phyloP scores from a whole-genome alignment of 495 filamentous ascomycete genomes.

The Penicillium egyptiacum region DNA sequence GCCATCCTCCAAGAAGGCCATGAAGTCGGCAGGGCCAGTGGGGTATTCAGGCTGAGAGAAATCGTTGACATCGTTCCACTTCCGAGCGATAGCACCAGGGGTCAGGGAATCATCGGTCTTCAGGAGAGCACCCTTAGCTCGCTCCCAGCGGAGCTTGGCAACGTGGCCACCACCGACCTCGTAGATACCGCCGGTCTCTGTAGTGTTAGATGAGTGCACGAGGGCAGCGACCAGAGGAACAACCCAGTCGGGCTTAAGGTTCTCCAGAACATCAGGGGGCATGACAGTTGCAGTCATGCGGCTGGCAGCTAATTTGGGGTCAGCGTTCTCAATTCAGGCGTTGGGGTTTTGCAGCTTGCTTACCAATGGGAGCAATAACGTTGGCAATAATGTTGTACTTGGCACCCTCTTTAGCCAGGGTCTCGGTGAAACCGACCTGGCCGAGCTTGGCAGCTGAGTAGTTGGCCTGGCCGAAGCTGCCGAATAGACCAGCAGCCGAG shows the following conservation, averaged over 20 bases:
- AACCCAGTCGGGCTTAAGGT: constrained; percentile 92
- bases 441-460: constrained; percentile 97
- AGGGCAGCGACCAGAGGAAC: constrained; percentile 90
- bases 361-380: constrained; percentile 88
- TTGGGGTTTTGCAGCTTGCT: constrained; percentile 13
- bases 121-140: constrained; percentile 83
- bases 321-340: neutral
- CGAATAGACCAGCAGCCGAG: constrained; percentile 93
- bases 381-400: constrained; percentile 99
- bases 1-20: constrained; percentile 82
- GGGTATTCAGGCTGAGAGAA: constrained; percentile 86
- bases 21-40: constrained; percentile 83
- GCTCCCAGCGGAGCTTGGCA: constrained; percentile 94
- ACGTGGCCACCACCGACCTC: constrained; percentile 93
- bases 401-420: constrained; percentile 91
- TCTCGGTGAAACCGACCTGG: constrained; percentile 97
- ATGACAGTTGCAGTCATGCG: constrained; percentile 98
- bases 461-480: constrained; percentile 94
- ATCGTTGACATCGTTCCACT: constrained; percentile 86
- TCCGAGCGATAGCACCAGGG: constrained; percentile 79
- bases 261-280: constrained; percentile 88
- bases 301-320: constrained; percentile 64
- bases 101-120: constrained; percentile 89
- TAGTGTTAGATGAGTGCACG: constrained; percentile 82
- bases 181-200: constrained; percentile 85